Evolutionary conservation across 2,329 filamentous ascomycete species (phyloP), one percentile per base, ranked within the genome.

Genomic region (Curvularia verruculosa): DNA sequence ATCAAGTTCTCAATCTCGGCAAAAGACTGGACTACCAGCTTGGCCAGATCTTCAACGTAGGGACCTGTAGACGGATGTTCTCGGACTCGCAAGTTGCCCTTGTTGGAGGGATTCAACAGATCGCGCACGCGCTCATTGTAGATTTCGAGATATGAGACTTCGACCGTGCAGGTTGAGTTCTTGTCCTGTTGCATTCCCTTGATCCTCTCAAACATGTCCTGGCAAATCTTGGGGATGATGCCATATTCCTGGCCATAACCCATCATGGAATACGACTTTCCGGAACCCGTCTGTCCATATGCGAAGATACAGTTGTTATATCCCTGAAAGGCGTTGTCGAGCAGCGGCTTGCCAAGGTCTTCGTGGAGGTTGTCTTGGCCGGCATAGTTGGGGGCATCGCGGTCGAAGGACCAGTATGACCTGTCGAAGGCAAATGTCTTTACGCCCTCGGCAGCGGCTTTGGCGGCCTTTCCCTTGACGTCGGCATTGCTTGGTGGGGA

Each of bases 251-350:
- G 89, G 52, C 95, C 95, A 79, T 98, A 99, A 47, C 95, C 95
- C 95, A 99, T 99, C 94, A 99, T 99, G 29, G 93, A 97, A 78
- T 99, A 99, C 15, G 92, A 97, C 80, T 99, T 99, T 78, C 95
- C 95, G 1, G 95, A 98, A 66, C 95, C 95, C 1, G 95, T 99
- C 81, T 99, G 95, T 18, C 95, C 95, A 75, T 99, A 99, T 13
- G 95, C 95, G 75, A 99, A 99, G 73, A 99, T 99, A 83, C 95
- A 99, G 78, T 98, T 99, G 83, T 99, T 98, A 82, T 98, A 99
- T 43, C 95, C 95, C 71, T 94, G 87, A 75, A 99, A 99, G 18
- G 95, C 95, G 85, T 99, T 99, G 80, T 99, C 94, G 66, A 99
- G 84, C 56, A 99, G 84, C 51, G 95, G 95, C 67, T 87, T 86